Base-by-base conservation (phyloP, 179 eudicot genomes). In the Camellia oleifera region DNA sequence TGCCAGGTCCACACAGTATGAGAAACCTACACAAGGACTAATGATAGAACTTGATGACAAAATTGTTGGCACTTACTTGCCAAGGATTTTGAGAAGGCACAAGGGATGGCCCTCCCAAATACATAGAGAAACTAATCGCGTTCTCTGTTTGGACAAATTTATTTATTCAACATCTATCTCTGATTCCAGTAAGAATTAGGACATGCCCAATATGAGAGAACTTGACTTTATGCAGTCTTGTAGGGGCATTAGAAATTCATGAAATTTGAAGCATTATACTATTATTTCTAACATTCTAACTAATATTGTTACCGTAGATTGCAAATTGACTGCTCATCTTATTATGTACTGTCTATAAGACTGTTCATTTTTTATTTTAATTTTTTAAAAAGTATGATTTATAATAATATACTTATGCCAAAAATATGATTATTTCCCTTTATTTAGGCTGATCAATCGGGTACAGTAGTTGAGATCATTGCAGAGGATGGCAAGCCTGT, bases 401-500 rank as follows among this genome's bases (percentile, higher is more conserved):
- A 11, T 12, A 6, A 8, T 54, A 46, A 54, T 73, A 6, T 11
- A 74, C 18, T 56, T 20, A 57, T 26, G 50, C 4, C 20, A 7
- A 58, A 44, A 3, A 17, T 69, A 45, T 56, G 0, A 26, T 66
- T 4, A 3, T n/a, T 54, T 20, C 44, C 46, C 46, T 60, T 44
- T 46, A 32, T 44, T 50, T 74, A 93, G 97, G 90, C 96, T 75
- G 92, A 92, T 88, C 92, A 89, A 81, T 81, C 96, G 40, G 96
- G 97, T 78, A 92, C 97, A 62, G 7, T 93, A 26, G 87, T 89
- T 13, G 94, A 91, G 82, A 71, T 91, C 74, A 42, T 91, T 77
- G 94, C 87, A 46, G 91, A 91, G 77, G 94, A 92, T 64, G 97
- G 89, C 71, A 93, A 93, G 76, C 89, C 96, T 63, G 93, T 93